Evolutionary conservation across 2,329 filamentous ascomycete genomes (phyloP).

Genomic region (Colletotrichum karsti): DNA sequence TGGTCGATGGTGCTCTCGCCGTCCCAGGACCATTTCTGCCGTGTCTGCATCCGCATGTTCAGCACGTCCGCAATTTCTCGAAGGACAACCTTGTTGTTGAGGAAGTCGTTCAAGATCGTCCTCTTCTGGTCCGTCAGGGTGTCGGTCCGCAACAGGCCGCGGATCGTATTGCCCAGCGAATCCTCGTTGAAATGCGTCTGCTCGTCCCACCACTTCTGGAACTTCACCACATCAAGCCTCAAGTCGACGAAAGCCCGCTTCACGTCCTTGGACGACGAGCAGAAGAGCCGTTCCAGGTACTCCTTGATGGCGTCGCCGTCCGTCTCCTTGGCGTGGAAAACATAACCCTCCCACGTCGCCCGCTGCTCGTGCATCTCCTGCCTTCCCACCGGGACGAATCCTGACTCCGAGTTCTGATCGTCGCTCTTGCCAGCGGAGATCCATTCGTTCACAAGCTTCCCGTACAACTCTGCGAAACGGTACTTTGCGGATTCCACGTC

Average conservation of each 20-base stretch:
- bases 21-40: conserved; percentile 49
- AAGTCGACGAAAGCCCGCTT: conserved; percentile 52
- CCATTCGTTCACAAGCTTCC: conserved; percentile 63
- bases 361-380: conserved; percentile 63
- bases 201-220: conserved; percentile 38
- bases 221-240: conserved; percentile 44
- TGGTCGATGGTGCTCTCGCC: conserved; percentile 42
- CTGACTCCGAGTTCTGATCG: conserved; percentile 38
- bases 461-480: conserved; percentile 64
- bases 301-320: conserved; percentile 52
- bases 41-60: conserved; percentile 50
- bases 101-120: conserved; percentile 46
- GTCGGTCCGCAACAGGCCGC: conserved; percentile 48
- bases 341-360: conserved; percentile 61
- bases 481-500: conserved; percentile 60
- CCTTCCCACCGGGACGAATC: conserved; percentile 57
- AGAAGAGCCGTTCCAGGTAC: conserved; percentile 63
- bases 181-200: conserved; percentile 40
- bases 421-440: conserved; percentile 46
- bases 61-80: conserved; percentile 53
- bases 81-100: conserved; percentile 47
- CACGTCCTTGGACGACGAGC: conserved; percentile 40
- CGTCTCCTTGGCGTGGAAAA: conserved; percentile 58
- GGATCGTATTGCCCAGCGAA: conserved; percentile 43
- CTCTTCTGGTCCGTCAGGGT: conserved; percentile 52